Percentiles rank a stretch among this genome's conserved stretches.
These are phyloP conservation scores for Daldinia loculata DNA, from an alignment of 495 filamentous ascomycete species.

Conservation along the genomic window DNA sequence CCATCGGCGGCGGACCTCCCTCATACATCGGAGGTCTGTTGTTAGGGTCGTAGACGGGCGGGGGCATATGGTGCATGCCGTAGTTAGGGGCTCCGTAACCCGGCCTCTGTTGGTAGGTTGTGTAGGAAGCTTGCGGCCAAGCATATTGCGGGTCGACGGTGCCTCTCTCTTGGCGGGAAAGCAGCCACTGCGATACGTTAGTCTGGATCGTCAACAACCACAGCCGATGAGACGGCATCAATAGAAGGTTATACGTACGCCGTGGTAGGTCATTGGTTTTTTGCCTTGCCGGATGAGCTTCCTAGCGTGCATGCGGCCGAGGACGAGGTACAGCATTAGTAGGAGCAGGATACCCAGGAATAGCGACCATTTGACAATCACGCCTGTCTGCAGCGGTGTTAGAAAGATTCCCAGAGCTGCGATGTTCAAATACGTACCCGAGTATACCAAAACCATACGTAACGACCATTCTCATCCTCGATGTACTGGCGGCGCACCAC, in stretches of 20 bases:
- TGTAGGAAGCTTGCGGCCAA: slow-evolving; percentile 51
- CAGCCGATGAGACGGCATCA: neutral
- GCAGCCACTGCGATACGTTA: slow-evolving; percentile 64
- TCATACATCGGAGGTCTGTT: slow-evolving; percentile 63
- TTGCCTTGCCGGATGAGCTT: slow-evolving; percentile 67
- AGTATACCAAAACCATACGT: slow-evolving; percentile 58
- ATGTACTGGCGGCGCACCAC: slow-evolving; percentile 40
- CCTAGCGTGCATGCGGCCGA: slow-evolving; percentile 73
- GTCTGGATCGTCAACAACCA: neutral
- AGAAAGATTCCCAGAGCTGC: neutral
- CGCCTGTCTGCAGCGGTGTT: slow-evolving; percentile 57
- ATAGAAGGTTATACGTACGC: slow-evolving; percentile 55
- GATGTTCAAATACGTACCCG: slow-evolving; percentile 41
- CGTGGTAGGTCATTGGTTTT: slow-evolving; percentile 71
- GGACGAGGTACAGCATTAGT: slow-evolving; percentile 62
- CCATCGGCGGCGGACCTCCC: slow-evolving; percentile 60
- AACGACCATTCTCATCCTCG: slow-evolving; percentile 46
- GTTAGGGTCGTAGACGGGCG: slow-evolving; percentile 60
- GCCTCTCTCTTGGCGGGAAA: slow-evolving; percentile 63
- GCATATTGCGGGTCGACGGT: slow-evolving; percentile 62
- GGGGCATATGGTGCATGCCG: slow-evolving; percentile 67
- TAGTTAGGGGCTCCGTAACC: slow-evolving; percentile 50
- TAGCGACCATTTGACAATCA: slow-evolving; percentile 73
- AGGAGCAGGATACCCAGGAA: slow-evolving; percentile 64
- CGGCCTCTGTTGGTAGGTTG: slow-evolving; percentile 42